Conservation (phyloP, 2,329 filamentous ascomycete genomes). For the Microcera coccophila region DNA sequence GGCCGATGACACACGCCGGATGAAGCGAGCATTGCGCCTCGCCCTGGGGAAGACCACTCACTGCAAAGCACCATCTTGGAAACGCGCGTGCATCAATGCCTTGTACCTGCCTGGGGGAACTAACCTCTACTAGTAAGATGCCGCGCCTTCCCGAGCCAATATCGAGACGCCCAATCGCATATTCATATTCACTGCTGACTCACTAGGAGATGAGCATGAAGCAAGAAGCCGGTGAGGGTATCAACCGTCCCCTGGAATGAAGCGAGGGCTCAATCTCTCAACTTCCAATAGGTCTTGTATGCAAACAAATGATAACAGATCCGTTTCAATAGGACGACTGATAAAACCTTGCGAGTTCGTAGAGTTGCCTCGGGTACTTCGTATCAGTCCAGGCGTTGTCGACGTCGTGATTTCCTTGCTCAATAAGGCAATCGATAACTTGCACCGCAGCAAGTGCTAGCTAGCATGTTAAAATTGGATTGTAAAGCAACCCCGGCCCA, state of each 20-base stretch:
- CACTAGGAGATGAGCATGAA: conserved; percentile 1
- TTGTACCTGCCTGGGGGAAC: background rate
- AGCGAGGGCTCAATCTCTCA: too few species aligned
- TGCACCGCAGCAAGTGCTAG: too few species aligned
- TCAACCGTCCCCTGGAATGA: background rate
- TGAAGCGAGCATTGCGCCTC: background rate
- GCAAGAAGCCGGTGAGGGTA: background rate
- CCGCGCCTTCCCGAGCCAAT: conserved; percentile 12
- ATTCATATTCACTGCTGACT: conserved; percentile 4
- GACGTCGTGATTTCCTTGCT: too few species aligned
- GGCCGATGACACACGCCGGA: conserved; percentile 7
- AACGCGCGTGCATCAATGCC: conserved; percentile 1
- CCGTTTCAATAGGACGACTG: too few species aligned
- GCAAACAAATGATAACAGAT: too few species aligned
- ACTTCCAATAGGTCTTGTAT: too few species aligned
- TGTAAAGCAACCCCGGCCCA: too few species aligned
- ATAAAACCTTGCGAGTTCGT: too few species aligned
- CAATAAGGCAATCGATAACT: too few species aligned
- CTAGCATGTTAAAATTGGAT: too few species aligned
- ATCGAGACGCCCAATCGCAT: conserved; percentile 3
- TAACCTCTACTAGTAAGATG: conserved; percentile 4
- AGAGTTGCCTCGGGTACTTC: too few species aligned
- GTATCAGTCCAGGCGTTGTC: too few species aligned
- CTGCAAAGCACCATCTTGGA: conserved; percentile 3
- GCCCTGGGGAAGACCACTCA: background rate